These are phyloP conservation scores for Kalmusia sp. DNA, from an alignment of 2,329 filamentous ascomycete species.

Conservation along the genomic window DNA sequence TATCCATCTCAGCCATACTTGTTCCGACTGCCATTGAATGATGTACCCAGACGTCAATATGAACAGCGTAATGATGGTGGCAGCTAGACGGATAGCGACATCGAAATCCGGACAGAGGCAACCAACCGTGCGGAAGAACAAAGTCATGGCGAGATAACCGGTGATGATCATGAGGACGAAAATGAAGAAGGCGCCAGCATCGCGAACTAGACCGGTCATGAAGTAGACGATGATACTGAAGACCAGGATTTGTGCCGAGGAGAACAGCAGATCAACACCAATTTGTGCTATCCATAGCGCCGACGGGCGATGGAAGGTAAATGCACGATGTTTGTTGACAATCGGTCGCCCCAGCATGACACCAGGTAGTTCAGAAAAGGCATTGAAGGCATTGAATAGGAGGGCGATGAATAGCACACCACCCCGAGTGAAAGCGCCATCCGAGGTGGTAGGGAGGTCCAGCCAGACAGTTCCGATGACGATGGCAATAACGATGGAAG, in stretches of 20 bases:
- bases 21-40: slow-evolving; percentile 77
- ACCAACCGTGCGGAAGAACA: slow-evolving; percentile 57
- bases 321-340: slow-evolving; percentile 84
- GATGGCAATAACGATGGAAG: slow-evolving; percentile 75
- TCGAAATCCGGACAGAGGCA: slow-evolving; percentile 83
- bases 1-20: slow-evolving; percentile 84
- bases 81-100: slow-evolving; percentile 80
- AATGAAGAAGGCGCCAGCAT: slow-evolving; percentile 57
- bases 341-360: slow-evolving; percentile 80
- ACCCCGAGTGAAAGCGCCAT: slow-evolving; percentile 80
- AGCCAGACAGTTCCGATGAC: slow-evolving; percentile 82
- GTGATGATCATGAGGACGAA: slow-evolving; percentile 54
- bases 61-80: slow-evolving; percentile 81
- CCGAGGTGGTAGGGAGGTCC: slow-evolving; percentile 67
- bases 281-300: slow-evolving; percentile 86
- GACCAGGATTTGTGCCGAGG: slow-evolving; percentile 68
- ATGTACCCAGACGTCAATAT: slow-evolving; percentile 83
- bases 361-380: slow-evolving; percentile 77
- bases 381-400: slow-evolving; percentile 87
- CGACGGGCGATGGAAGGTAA: slow-evolving; percentile 82
- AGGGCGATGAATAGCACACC: slow-evolving; percentile 82
- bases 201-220: slow-evolving; percentile 55
- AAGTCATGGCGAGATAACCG: slow-evolving; percentile 52
- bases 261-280: slow-evolving; percentile 76
- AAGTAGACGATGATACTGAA: slow-evolving; percentile 59